Evolutionary conservation across 495 filamentous ascomycete species (phyloP).

Genomic region (Hypomontagnella monticulosa): DNA sequence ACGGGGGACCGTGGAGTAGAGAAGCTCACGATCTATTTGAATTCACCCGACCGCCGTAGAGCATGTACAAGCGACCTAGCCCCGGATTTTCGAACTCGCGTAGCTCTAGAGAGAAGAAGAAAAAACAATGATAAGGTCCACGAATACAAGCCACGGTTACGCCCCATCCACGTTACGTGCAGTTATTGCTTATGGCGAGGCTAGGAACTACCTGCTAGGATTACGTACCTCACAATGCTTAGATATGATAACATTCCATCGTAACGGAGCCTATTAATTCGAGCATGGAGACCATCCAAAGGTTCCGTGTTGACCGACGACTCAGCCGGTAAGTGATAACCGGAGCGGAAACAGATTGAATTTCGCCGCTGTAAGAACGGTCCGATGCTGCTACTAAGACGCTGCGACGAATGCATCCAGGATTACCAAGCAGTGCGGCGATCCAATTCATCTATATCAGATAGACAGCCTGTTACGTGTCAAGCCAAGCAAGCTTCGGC

Average conservation of each 20-base stretch:
- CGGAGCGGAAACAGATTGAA: background rate
- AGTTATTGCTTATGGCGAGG: background rate
- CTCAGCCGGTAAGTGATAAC: too few relatives aligned
- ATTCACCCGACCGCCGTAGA: conserved; percentile 49
- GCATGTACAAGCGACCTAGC: background rate
- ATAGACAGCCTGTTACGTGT: conserved; percentile 30
- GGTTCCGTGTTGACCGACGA: background rate
- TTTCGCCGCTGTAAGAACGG: background rate
- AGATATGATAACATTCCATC: background rate
- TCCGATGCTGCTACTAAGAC: background rate
- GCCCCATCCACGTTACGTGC: background rate
- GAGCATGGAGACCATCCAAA: background rate
- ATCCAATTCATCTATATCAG: conserved; percentile 21
- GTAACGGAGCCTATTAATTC: background rate
- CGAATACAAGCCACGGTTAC: conserved; percentile 10
- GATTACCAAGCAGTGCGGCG: conserved; percentile 8
- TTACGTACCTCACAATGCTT: background rate
- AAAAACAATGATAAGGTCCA: background rate
- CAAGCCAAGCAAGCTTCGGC: conserved; percentile 14
- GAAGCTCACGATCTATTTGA: conserved; percentile 63
- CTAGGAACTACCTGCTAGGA: conserved; percentile 5
- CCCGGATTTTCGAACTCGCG: background rate
- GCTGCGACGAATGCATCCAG: background rate
- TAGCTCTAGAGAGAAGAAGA: background rate
- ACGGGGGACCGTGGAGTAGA: conserved; percentile 62